Evolutionary conservation across 2,329 filamentous ascomycete genomes (phyloP).

Genomic region (Pseudopyrenochaeta lycopersici): DNA sequence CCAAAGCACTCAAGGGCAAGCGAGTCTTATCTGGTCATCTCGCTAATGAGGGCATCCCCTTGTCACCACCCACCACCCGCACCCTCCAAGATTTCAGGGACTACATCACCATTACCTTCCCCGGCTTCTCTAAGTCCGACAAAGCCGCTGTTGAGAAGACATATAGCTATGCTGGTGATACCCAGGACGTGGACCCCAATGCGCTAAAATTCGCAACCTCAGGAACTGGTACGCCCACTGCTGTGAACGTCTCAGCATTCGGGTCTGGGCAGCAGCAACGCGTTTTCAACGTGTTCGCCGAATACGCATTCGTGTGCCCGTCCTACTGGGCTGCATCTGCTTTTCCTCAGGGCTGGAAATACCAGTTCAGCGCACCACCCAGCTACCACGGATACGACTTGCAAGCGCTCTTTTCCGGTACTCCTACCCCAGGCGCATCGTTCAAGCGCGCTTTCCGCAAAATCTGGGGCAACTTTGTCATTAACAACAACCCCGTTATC

Average conservation of each 20-base stretch:
- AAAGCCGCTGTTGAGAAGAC: constrained; percentile 34
- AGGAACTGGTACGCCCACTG: constrained; percentile 30
- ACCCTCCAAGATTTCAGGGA: constrained; percentile 40
- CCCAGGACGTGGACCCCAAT: constrained; percentile 26
- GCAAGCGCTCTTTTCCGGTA: constrained; percentile 40
- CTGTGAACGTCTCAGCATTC: constrained; percentile 40
- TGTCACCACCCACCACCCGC: constrained; percentile 39
- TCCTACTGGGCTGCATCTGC: constrained; percentile 52
- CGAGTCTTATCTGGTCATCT: constrained; percentile 45
- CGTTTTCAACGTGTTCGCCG: constrained; percentile 55
- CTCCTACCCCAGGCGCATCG: constrained; percentile 27
- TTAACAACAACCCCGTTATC: constrained; percentile 35
- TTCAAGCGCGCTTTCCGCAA: constrained; percentile 46
- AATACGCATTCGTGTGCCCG: constrained; percentile 55
- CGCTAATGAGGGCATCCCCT: constrained; percentile 53
- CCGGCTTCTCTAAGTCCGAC: constrained; percentile 46
- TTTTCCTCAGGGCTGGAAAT: constrained; percentile 44
- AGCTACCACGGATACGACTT: constrained; percentile 46
- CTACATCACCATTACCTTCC: constrained; percentile 41
- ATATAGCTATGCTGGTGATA: constrained; percentile 41
- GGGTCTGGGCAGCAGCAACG: constrained; percentile 47
- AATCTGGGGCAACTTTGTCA: constrained; percentile 46
- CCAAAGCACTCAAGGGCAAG: constrained; percentile 34
- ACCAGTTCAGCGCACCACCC: constrained; percentile 41
- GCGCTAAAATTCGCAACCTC: constrained; percentile 37